These are phyloP conservation scores for Bipolaris oryzae DNA, from an alignment of 2,329 filamentous ascomycete genomes.

Conservation along the genomic window DNA sequence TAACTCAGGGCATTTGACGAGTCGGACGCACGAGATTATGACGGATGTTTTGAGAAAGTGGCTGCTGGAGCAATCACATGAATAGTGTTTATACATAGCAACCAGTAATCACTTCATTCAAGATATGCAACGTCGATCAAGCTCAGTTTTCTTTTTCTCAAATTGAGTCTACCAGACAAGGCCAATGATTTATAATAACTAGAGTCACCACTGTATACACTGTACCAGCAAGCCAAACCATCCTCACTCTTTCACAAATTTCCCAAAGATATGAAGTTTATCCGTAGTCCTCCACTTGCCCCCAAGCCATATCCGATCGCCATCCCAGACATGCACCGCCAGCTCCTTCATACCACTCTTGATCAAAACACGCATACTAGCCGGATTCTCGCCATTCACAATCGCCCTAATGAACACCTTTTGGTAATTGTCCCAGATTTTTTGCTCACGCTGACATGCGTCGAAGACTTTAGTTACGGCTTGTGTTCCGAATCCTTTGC, in stretches of 20 bases:
- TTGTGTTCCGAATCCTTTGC: constrained; percentile 30
- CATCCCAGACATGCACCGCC: constrained; percentile 38
- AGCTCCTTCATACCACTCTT: constrained; percentile 36
- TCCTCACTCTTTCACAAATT: constrained; percentile 12
- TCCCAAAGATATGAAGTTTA: constrained; percentile 36
- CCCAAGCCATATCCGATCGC: constrained; percentile 26
- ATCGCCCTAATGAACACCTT: constrained; percentile 41
- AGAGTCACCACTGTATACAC: not conserved
- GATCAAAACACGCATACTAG: constrained; percentile 40
- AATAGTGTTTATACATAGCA: not conserved
- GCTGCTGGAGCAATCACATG: constrained; percentile 15
- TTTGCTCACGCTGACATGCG: constrained; percentile 20
- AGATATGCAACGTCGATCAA: not conserved
- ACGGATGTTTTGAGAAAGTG: constrained; percentile 33
- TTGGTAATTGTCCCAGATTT: constrained; percentile 33
- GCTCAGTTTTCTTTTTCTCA: too few relatives aligned
- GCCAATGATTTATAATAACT: too few relatives aligned
- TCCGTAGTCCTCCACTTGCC: constrained; percentile 33
- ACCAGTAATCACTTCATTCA: too few relatives aligned
- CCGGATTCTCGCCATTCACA: constrained; percentile 39
- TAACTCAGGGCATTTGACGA: constrained; percentile 56
- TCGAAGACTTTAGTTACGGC: constrained; percentile 32
- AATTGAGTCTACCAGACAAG: too few relatives aligned
- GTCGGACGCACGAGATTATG: constrained; percentile 50
- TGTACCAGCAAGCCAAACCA: not conserved